Base-by-base conservation (phyloP, 768 basidiomycete genomes). In the Ramaria sp. region DNA sequence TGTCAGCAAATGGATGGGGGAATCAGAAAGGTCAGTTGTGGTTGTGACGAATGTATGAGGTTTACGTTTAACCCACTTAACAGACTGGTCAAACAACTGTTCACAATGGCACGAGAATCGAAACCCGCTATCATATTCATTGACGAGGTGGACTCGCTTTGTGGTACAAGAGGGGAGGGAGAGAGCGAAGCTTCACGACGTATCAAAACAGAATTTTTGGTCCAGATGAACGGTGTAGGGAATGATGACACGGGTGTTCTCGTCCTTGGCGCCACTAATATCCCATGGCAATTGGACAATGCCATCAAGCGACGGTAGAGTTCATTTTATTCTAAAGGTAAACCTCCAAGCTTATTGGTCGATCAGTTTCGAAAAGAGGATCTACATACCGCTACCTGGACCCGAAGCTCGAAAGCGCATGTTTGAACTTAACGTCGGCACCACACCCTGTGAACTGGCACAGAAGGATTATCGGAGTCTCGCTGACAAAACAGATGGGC, bases 1-100 rank as follows among this genome's bases (percentile, higher is more conserved):
- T 53, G 96, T 98, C 53, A 94, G 91, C 68, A 99, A 98, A 67
- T 99, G 96, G 96, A 96, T 98, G 72, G 96, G 96, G 56, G 96
- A 99, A 69, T 94, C 91, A 3, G 95, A 98, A 71, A 75, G 95
- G 93, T 88, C 58, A 65, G 81, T 34, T 34, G 13, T 34, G 8
- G 32, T 9, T 67, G 1, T 22, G 3, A 7, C 52, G 15, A 43
- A 37, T 42, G 47, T 24, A 41, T 20, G 44, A 24, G 16, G 28
- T 27, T n/a, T 56, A 24, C 52, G 44, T 55, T 32, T 50, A 44
- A 42, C 47, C 55, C 25, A 44, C 42, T 41, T 22, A 27, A 24
- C 56, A 95, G 93, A 65, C 76, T 97, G 48, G 96, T 99, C 47
- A 93, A 91, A 67, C 92, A 97, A 64, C 76, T 99, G 25, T 99